These are phyloP conservation scores for Fulvia fulva DNA, from an alignment of 2,329 filamentous ascomycete genomes.

Conservation along the genomic window DNA sequence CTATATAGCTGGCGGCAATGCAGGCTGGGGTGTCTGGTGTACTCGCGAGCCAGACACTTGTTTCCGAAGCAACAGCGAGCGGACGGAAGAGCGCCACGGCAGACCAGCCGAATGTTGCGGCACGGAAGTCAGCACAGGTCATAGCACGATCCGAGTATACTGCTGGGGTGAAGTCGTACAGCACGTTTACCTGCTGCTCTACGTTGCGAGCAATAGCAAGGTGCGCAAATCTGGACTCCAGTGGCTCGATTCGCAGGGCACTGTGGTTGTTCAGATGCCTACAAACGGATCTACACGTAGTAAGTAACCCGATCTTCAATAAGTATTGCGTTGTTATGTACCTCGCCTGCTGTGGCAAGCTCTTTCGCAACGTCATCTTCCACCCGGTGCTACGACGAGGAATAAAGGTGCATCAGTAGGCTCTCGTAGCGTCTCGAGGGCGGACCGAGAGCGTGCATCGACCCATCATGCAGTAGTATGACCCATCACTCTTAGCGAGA, in stretches of 20 bases:
- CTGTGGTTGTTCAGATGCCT: slow-evolving; percentile 51
- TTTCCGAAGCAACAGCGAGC: slow-evolving; percentile 4
- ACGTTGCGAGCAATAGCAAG: slow-evolving; percentile 63
- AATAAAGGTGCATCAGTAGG: neutral
- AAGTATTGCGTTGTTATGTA: no score
- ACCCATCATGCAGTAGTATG: neutral
- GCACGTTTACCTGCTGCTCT: slow-evolving; percentile 72
- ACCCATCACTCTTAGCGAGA: neutral
- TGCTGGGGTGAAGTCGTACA: slow-evolving; percentile 72
- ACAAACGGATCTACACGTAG: neutral
- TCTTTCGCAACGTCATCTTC: neutral
- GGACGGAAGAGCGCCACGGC: neutral
- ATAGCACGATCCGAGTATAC: slow-evolving; percentile 57
- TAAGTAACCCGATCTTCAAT: no score
- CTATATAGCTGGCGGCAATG: slow-evolving; percentile 55
- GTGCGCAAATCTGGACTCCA: slow-evolving; percentile 55
- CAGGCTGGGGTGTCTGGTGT: slow-evolving; percentile 66
- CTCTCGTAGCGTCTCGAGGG: neutral
- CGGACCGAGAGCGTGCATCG: neutral
- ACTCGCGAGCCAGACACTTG: slow-evolving; percentile 32
- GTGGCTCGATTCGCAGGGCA: slow-evolving; percentile 65
- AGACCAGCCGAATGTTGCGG: neutral
- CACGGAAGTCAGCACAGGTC: slow-evolving; percentile 20
- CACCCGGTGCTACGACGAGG: neutral
- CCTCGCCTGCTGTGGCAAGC: neutral